Evolutionary conservation across 1,139 yeast species (phyloP).

Genomic region (Geotrichum histeridarum): DNA sequence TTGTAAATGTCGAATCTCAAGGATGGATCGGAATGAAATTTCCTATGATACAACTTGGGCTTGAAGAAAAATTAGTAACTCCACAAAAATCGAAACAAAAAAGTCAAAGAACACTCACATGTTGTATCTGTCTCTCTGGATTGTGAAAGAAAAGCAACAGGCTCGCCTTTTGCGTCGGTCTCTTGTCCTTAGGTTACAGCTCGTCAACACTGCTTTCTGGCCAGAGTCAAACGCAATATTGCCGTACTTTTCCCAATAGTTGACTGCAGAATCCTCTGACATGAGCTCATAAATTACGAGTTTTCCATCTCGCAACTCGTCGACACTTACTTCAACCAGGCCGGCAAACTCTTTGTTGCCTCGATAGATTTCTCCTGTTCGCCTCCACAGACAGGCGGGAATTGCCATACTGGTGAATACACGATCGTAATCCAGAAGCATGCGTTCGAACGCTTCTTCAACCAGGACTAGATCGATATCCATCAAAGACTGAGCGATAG

Average conservation of each 20-base stretch:
- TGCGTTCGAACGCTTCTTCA: slow-evolving; percentile 88
- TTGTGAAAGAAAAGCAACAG: slow-evolving; percentile 92
- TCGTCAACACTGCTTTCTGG: slow-evolving; percentile 88
- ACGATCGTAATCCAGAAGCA: slow-evolving; percentile 86
- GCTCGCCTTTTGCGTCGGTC: slow-evolving; percentile 77
- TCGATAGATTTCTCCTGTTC: slow-evolving; percentile 92
- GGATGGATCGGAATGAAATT: slow-evolving; percentile 80
- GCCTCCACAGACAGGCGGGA: slow-evolving; percentile 95
- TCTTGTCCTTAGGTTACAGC: slow-evolving; percentile 78
- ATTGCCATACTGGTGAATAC: slow-evolving; percentile 96
- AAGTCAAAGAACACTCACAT: slow-evolving; percentile 38
- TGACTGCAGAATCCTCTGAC: slow-evolving; percentile 95
- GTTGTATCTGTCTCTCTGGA: slow-evolving; percentile 84
- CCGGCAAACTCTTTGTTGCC: slow-evolving; percentile 96
- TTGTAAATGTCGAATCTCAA: slow-evolving; percentile 8
- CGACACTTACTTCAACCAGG: slow-evolving; percentile 81
- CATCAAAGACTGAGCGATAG: slow-evolving; percentile 82
- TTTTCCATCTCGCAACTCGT: slow-evolving; percentile 87
- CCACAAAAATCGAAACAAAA: too few relatives aligned
- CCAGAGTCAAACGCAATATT: slow-evolving; percentile 94
- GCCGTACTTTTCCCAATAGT: slow-evolving; percentile 96
- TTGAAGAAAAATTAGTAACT: background rate
- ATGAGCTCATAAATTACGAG: slow-evolving; percentile 86
- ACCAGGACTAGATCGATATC: slow-evolving; percentile 89
- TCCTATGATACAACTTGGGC: slow-evolving; percentile 90